phyloP scores from a whole-genome alignment of 2,329 filamentous ascomycete genomes.

The Pleurostoma richardsiae region DNA sequence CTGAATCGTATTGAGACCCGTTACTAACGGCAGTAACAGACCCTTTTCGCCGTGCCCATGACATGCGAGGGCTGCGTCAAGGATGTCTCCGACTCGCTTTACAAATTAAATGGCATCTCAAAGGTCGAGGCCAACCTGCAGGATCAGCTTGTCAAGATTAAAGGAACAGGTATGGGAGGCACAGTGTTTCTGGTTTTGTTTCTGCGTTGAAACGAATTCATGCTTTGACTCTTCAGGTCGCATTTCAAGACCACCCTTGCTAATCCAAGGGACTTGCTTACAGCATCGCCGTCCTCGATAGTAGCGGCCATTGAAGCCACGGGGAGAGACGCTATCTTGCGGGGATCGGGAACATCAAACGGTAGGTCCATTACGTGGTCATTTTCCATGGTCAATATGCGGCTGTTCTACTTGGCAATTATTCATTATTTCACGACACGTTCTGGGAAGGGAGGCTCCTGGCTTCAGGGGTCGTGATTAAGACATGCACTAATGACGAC shows the following conservation, averaged over 20 bases:
- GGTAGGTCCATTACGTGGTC: conserved; percentile 48
- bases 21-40: conserved; percentile 47
- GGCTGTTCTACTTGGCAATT: conserved; percentile 25
- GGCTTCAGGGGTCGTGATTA: no score
- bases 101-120: conserved; percentile 72
- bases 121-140: conserved; percentile 79
- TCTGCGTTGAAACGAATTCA: not conserved
- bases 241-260: not conserved
- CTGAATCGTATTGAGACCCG: not conserved
- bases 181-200: conserved; percentile 1
- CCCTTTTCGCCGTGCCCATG: conserved; percentile 91
- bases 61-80: conserved; percentile 87
- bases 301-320: conserved; percentile 84
- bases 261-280: conserved; percentile 5
- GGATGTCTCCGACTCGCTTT: conserved; percentile 74
- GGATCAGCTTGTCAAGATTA: conserved; percentile 77
- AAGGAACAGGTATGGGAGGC: conserved; percentile 64
- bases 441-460: no score
- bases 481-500: not conserved
- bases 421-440: no score
- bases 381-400: conserved; percentile 4
- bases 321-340: conserved; percentile 88
- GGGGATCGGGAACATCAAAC: conserved; percentile 80
- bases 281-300: conserved; percentile 81
- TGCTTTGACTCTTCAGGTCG: not conserved